Base-by-base conservation (phyloP, 2,329 filamentous ascomycete genomes). In the Lasiodiplodia sp. region DNA sequence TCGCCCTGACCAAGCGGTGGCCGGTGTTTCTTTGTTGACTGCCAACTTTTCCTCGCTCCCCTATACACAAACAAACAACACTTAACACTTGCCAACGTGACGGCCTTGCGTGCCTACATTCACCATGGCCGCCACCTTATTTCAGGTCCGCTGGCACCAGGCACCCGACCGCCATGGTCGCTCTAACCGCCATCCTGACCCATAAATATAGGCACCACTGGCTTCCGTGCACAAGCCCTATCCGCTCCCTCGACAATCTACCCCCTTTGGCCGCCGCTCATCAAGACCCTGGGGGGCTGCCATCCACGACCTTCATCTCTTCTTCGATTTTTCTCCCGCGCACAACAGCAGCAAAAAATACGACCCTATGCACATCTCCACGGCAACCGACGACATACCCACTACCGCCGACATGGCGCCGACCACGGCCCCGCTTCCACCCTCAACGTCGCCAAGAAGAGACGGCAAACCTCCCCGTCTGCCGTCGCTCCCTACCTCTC, bases 181-280 rank as follows among this genome's bases (percentile, higher is more conserved):
- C 60, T 51, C n/a, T 25, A 12, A 28, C 49, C 38, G n/a, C 38
- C 25, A 23, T 16, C 40, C 58, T 64, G 60, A 64, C 60, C 60
- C 60, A 64, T 64, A 52, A 52, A 64, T 37, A 37, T 52, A 64
- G 60, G 60, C 44, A 64, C n/a, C 60, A 64, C 60, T 23, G 47
- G 28, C 28, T 28, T 52, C 60, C 44, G 60, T 62, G 58, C 58
- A 62, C 58, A 38, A 60, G 10, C 38, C 14, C 25, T 49, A 34
- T 52, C 44, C 60, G 28, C 18, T 14, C 3, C 28, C 21, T 51
- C 44, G 18, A 23, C 47, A 37, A 31, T 14, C 18, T 12, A 3
- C 23, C n/a, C 47, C 44, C 11, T 31, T 25, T 38, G 47, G 44
- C 31, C 31, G 23, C n/a, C 21, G 11, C 47, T 6, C 44, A 31